A percentile compares a stretch with the other conserved stretches of the same genome.
Evolutionary conservation across 1,139 yeast genomes (phyloP).

Genomic region (Yamadazyma buinensis): DNA sequence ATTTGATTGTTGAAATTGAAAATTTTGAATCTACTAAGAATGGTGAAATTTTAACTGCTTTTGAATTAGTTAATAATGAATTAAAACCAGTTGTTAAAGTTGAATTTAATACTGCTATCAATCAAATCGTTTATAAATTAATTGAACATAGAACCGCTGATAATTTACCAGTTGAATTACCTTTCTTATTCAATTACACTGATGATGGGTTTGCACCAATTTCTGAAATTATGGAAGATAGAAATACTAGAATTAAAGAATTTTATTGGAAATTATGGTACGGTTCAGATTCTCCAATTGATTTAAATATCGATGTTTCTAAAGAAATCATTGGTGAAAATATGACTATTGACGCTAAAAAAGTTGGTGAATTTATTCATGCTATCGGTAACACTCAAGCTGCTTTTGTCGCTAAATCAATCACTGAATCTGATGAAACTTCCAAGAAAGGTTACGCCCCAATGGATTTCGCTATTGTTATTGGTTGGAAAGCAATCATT

Average conservation of each 20-base stretch:
- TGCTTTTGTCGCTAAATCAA: conserved; percentile 87
- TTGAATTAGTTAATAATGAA: conserved; percentile 72
- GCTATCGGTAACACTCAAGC: conserved; percentile 97
- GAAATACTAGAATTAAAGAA: conserved; percentile 90
- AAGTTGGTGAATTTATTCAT: conserved; percentile 88
- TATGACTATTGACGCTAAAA: conserved; percentile 67
- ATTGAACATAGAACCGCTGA: conserved; percentile 90
- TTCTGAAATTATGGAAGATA: conserved; percentile 81
- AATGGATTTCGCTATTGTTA: conserved; percentile 98
- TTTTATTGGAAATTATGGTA: conserved; percentile 99
- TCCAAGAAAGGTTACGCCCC: conserved; percentile 85
- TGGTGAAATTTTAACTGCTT: conserved; percentile 53
- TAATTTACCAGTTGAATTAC: conserved; percentile 66
- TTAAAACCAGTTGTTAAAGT: conserved; percentile 66
- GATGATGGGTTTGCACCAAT: conserved; percentile 94
- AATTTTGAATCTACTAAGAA: conserved; percentile 5
- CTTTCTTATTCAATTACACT: conserved; percentile 78
- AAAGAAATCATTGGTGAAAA: conserved; percentile 70
- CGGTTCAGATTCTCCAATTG: conserved; percentile 57
- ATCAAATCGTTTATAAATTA: conserved; percentile 60
- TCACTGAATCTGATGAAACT: conserved; percentile 47
- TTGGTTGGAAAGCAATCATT: conserved; percentile 98
- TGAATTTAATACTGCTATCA: conserved; percentile 34
- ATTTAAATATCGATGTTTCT: conserved; percentile 66
- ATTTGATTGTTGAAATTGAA: conserved; percentile 59